Evolutionary conservation across 352 stramenopile species (phyloP), one percentile per base, ranked within the genome.

Genomic region (Aphanomyces invadans): DNA sequence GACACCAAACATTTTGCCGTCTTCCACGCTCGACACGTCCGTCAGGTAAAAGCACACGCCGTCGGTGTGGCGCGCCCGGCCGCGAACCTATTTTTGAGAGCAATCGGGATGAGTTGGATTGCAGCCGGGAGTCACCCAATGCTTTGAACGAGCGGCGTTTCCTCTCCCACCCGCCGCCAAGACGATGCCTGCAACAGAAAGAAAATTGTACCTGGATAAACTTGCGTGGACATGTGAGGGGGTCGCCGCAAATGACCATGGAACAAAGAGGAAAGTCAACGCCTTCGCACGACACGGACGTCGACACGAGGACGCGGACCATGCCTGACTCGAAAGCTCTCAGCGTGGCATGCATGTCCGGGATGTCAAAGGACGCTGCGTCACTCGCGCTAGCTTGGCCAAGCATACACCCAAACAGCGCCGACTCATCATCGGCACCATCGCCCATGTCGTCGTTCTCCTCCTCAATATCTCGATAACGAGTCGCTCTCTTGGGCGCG

Each of bases 221-320:
- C 68, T 79, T 83, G 26, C 84, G 81, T 19, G 82, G 59, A 29
- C 73, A 80, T 23, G 69, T 71, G 51, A 92, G 72, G 2, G 74
- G 74, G 32, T 86, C 79, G 36, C 78, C 80, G 28, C 89, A 76
- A 39, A 90, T 45, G 51, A 92, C 77, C 49, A 92, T 67, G 3
- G 72, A 74, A 28, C 85, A 93, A 28, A 86, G 73, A 23, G 85
- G 85, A 46, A 93, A 91, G 62, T 93, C 85, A 25, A 93, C 77
- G 5, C 84, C 84, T 67, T 93, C 85, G 28, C 80, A 74, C 0
- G 85, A 91, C 19, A 93, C 85, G 19, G 80, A 79, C 7, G 85
- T 93, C 25, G 85, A 91, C 5, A 93, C 72, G 44, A 93, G 64
- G 25, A 90, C 70, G 7, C 78, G 81, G 46, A 79, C 75, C 12